phyloP scores from a whole-genome alignment of 805 yeast species.

The Teunomyces stri region DNA sequence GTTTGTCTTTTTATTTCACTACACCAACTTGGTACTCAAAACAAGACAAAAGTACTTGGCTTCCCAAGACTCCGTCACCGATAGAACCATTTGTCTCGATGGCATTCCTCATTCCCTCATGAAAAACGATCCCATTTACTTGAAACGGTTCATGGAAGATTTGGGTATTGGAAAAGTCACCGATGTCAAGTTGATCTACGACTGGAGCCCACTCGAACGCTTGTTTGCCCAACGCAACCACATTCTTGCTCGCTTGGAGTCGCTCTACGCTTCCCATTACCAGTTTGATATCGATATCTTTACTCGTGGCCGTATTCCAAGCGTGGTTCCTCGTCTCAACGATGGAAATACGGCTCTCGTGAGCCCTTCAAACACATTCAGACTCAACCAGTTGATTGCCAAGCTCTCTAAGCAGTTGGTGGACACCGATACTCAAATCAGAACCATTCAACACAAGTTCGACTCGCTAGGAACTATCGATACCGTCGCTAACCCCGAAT shows the following conservation, averaged over 20 bases:
- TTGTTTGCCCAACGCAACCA: slow-evolving; percentile 34
- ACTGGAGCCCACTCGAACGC: slow-evolving; percentile 41
- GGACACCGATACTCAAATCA: slow-evolving; percentile 39
- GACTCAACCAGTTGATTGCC: slow-evolving; percentile 22
- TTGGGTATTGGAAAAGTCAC: slow-evolving; percentile 56
- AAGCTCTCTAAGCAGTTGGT: slow-evolving; percentile 32
- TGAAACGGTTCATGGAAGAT: slow-evolving; percentile 51
- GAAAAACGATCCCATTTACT: slow-evolving; percentile 35
- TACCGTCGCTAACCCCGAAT: slow-evolving; percentile 21
- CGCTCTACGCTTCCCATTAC: slow-evolving; percentile 38
- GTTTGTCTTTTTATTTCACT: slow-evolving; percentile 43
- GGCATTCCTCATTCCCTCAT: slow-evolving; percentile 50
- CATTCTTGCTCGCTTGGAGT: slow-evolving; percentile 37
- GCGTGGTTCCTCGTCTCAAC: slow-evolving; percentile 22
- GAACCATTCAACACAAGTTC: slow-evolving; percentile 29
- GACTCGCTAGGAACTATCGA: slow-evolving; percentile 28
- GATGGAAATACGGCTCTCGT: slow-evolving; percentile 10
- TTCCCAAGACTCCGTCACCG: slow-evolving; percentile 57
- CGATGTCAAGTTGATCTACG: slow-evolving; percentile 47
- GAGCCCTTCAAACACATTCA: slow-evolving; percentile 8
- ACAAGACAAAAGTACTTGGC: slow-evolving; percentile 59
- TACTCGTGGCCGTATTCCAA: slow-evolving; percentile 29
- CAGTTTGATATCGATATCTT: slow-evolving; percentile 43
- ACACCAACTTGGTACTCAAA: slow-evolving; percentile 48
- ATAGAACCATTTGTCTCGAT: slow-evolving; percentile 54